These are phyloP conservation scores for Allium cepa DNA, from an alignment of 106 monocot genomes.

Conservation along the genomic window DNA sequence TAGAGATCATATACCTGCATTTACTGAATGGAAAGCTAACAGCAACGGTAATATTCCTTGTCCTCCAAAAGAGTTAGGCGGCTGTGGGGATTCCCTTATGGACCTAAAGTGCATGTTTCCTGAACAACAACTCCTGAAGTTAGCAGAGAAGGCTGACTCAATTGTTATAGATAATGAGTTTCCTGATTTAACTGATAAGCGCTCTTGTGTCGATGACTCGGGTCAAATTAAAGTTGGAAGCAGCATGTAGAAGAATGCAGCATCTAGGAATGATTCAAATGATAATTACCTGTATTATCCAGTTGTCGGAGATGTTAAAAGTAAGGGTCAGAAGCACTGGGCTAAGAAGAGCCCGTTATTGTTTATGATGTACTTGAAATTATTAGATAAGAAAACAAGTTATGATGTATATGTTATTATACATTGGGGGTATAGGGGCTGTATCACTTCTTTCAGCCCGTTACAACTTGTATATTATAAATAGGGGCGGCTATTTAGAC, in stretches of 20 bases:
- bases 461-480: too few relatives aligned
- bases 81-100: constrained; percentile 39
- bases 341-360: constrained; percentile 56
- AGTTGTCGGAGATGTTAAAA: constrained; percentile 23
- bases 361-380: constrained; percentile 49
- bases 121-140: constrained; percentile 27
- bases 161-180: constrained; percentile 12
- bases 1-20: background rate
- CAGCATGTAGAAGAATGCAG: constrained; percentile 21
- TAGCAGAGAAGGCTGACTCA: constrained; percentile 29
- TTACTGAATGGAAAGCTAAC: constrained; percentile 42
- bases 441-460: background rate
- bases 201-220: constrained; percentile 30
- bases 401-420: constrained; percentile 65
- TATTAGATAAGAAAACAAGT: constrained; percentile 69
- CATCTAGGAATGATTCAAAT: constrained; percentile 29
- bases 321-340: constrained; percentile 55
- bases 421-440: constrained; percentile 24
- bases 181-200: background rate
- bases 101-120: constrained; percentile 46
- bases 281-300: constrained; percentile 67
- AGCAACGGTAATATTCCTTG: constrained; percentile 67
- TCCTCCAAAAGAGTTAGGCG: constrained; percentile 43
- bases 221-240: constrained; percentile 18
- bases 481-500: too few relatives aligned